These are phyloP conservation scores for Saprolegnia diclina DNA, from an alignment of 352 stramenopile genomes.

Conservation along the genomic window DNA sequence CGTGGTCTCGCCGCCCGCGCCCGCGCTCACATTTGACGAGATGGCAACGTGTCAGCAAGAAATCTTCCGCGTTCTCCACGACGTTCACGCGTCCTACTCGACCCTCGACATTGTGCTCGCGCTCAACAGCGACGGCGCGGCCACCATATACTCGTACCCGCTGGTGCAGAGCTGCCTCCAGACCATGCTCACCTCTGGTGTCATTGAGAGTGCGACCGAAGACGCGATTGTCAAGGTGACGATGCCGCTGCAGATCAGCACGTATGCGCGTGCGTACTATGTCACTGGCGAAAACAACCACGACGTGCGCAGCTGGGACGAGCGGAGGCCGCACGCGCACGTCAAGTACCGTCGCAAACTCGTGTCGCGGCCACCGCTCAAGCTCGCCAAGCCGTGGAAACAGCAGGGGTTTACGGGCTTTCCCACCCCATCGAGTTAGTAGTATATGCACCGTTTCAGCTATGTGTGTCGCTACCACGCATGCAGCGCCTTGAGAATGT, in stretches of 20 bases:
- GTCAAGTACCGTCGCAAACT: conserved; percentile 14
- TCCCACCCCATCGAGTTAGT: not conserved
- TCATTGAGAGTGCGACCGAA: conserved; percentile 1
- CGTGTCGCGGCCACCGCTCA: conserved; percentile 13
- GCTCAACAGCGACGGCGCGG: conserved; percentile 5
- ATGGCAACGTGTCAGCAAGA: not conserved
- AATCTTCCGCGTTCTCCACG: not conserved
- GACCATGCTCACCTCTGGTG: not conserved
- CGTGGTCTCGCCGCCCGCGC: too few relatives aligned
- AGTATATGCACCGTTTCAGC: not conserved
- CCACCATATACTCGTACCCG: conserved; percentile 1
- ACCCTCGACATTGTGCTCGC: conserved; percentile 7
- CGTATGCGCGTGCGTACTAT: conserved; percentile 19
- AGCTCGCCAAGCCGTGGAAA: conserved; percentile 23
- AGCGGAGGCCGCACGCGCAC: not conserved
- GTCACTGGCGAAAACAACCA: conserved; percentile 17
- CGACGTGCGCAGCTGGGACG: conserved; percentile 9
- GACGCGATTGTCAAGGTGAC: conserved; percentile 18
- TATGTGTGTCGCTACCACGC: not conserved
- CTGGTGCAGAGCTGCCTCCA: not conserved
- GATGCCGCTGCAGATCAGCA: conserved; percentile 12
- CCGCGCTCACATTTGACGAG: not conserved
- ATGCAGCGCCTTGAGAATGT: conserved; percentile 24
- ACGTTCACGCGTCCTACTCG: not conserved
- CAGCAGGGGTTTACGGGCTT: conserved; percentile 16